Percentiles rank a stretch among this genome's conserved stretches.
Conservation (phyloP, 2,329 filamentous ascomycete species). For the Microsporum ferrugineum region DNA sequence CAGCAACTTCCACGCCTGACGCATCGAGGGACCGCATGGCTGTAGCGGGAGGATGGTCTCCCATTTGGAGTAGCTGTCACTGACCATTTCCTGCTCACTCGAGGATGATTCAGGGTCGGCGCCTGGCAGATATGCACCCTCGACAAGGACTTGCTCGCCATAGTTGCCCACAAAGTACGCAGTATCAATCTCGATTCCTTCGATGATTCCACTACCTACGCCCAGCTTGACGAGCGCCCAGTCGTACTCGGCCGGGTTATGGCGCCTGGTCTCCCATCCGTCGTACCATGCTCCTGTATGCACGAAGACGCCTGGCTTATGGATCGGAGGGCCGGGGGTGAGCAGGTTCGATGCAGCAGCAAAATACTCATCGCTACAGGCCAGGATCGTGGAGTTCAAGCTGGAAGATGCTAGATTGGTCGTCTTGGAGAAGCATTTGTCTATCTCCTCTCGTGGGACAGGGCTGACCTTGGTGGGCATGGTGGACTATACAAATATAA, state of each 20-base stretch:
- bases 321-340: conserved; percentile 45
- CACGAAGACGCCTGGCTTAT: conserved; percentile 47
- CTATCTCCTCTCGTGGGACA: conserved; percentile 41
- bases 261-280: conserved; percentile 52
- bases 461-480: conserved; percentile 9
- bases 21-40: conserved; percentile 31
- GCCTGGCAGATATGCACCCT: conserved; percentile 22
- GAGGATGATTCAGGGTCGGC: not conserved
- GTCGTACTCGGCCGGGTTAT: conserved; percentile 48
- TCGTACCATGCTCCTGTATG: conserved; percentile 54
- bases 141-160: conserved; percentile 32
- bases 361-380: conserved; percentile 52
- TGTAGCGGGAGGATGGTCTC: conserved; percentile 29
- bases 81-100: conserved; percentile 21
- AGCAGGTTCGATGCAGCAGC: conserved; percentile 48
- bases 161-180: conserved; percentile 38
- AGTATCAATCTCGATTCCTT: conserved; percentile 37
- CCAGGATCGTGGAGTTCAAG: conserved; percentile 44
- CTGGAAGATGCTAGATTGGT: conserved; percentile 37
- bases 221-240: conserved; percentile 50
- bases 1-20: conserved; percentile 32
- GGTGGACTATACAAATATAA: not conserved
- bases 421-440: conserved; percentile 44
- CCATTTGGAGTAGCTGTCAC: conserved; percentile 28
- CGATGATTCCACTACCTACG: conserved; percentile 33